Percentiles rank a stretch among this genome's conserved stretches.
Conservation (phyloP, 2,329 filamentous ascomycete species). For the Fusarium xyrophilum region DNA sequence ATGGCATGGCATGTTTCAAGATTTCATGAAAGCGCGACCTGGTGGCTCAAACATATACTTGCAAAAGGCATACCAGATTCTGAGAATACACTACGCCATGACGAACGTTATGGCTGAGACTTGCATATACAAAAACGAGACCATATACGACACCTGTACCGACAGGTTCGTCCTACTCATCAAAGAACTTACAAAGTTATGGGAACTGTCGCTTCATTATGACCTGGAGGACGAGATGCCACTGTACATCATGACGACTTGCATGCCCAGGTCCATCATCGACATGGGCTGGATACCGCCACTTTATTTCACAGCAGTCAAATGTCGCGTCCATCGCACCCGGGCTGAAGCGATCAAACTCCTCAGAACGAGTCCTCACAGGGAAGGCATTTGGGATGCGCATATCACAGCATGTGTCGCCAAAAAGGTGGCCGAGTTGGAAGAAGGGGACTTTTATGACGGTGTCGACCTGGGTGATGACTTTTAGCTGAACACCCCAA, state of each 20-base stretch:
- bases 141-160: conserved; percentile 47
- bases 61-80: conserved; percentile 39
- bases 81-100: conserved; percentile 52
- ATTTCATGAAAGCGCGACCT: conserved; percentile 24
- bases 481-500: conserved; percentile 15
- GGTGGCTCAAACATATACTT: conserved; percentile 26
- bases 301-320: conserved; percentile 55
- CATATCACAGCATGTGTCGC: conserved; percentile 43
- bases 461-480: conserved; percentile 14
- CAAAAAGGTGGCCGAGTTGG: conserved; percentile 48
- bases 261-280: conserved; percentile 46
- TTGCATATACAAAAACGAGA: conserved; percentile 46
- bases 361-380: conserved; percentile 41
- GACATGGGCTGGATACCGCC: conserved; percentile 56
- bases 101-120: conserved; percentile 51
- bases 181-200: conserved; percentile 26
- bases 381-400: conserved; percentile 54
- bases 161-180: conserved; percentile 46
- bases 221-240: conserved; percentile 11
- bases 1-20: conserved; percentile 40
- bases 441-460: conserved; percentile 43
- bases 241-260: conserved; percentile 19
- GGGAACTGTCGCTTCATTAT: conserved; percentile 7
- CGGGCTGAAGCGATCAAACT: conserved; percentile 49
- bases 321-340: conserved; percentile 54